Evolutionary conservation across 495 filamentous ascomycete genomes (phyloP), one percentile per base, ranked within the genome.

Genomic region (Amphirosellinia nigrospora): DNA sequence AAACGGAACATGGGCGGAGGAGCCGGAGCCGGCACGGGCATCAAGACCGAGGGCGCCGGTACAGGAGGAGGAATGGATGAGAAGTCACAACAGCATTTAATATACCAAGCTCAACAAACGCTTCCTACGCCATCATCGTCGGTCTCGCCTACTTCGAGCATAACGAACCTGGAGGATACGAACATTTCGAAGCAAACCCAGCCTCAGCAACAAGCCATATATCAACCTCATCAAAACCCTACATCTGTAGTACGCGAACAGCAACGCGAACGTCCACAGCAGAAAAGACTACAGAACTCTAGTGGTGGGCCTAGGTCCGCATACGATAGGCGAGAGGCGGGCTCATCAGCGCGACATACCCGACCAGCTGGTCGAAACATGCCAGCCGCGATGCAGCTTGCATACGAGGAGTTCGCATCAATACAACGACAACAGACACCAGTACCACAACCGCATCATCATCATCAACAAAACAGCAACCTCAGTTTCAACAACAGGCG

Each of bases 391-490:
- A 61, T 71, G 34, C 69, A 65, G 28, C 21, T 71, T 5, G 69
- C 69, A 43, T 71, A 66, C 41, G 69, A 71, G 16, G 69, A 71
- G 62, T 62, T 71, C 36, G 41, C 62, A 4, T 50, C 69, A 13
- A 58, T 70, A 32, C 68, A 64, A 30, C 46, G 36, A 55, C 64
- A 67, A 13, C 63, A 65, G n/a, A 39, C 45, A 5, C 45, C 63
- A 13, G n/a, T 3, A 9, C 46, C 63, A 15, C 38, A 28, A 16
- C 62, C 50, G 6, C 61, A 63, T 4, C 61, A 46, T 1, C 61
- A 64, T 15, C 61, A 34, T 13, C 62, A 64, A 6, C 62, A 64
- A 8, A 65, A 34, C 63, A 65, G n/a, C 61, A 64, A 5, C 59
- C 26, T n/a, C 59, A 13, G 16, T 45, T 30, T 15, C 59, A 62